Evolutionary conservation across 2,329 filamentous ascomycete genomes (phyloP).

Genomic region (Diaporthe nobilis): DNA sequence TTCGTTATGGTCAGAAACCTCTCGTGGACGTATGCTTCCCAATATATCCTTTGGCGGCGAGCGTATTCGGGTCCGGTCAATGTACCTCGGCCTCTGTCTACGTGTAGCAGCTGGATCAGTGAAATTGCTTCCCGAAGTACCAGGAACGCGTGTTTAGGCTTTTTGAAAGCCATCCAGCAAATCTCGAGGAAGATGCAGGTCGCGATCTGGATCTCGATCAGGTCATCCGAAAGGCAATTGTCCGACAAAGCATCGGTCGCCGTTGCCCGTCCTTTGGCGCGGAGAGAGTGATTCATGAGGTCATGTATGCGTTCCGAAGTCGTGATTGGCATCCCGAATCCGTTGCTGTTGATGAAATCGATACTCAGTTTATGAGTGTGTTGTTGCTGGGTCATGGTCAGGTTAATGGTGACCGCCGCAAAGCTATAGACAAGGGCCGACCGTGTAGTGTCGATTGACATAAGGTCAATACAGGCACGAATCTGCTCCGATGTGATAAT

Average conservation of each 20-base stretch:
- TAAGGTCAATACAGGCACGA: constrained; percentile 49
- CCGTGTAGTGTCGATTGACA: constrained; percentile 55
- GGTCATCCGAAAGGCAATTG: background rate
- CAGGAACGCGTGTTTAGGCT: constrained; percentile 63
- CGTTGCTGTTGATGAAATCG: constrained; percentile 24
- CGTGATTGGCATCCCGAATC: background rate
- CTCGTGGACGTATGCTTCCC: constrained; percentile 70
- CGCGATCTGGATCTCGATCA: constrained; percentile 53
- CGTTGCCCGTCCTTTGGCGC: background rate
- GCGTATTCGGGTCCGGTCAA: constrained; percentile 43
- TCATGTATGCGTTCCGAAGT: constrained; percentile 15
- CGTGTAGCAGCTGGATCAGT: constrained; percentile 46
- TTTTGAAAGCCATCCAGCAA: constrained; percentile 62
- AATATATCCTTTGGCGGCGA: constrained; percentile 65
- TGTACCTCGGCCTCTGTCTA: constrained; percentile 26
- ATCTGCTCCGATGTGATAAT: constrained; percentile 59
- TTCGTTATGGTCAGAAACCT: constrained; percentile 68
- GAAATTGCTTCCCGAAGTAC: constrained; percentile 64
- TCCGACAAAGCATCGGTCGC: background rate
- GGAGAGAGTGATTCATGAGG: constrained; percentile 3
- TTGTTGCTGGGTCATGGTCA: constrained; percentile 49
- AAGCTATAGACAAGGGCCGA: constrained; percentile 60
- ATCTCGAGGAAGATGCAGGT: constrained; percentile 68
- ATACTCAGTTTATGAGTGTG: constrained; percentile 12
- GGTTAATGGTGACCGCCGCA: constrained; percentile 60